Evolutionary conservation across 2,329 filamentous ascomycete species (phyloP).

Genomic region (Talaromyces amestolkiae): DNA sequence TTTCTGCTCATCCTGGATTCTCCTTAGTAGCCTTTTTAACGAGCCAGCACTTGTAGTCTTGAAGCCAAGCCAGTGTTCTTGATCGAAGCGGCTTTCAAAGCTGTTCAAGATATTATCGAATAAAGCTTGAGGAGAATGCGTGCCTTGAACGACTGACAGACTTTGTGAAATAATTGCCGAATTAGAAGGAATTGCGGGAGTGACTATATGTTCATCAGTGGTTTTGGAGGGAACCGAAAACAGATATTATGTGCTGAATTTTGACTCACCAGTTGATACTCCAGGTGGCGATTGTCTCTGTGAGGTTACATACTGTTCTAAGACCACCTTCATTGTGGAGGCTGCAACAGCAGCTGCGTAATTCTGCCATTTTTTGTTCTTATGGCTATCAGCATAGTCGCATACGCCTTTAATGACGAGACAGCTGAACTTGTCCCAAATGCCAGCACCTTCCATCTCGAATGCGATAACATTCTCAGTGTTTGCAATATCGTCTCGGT

Average conservation of each 20-base stretch:
- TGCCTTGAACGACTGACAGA: neutral
- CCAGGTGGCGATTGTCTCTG: neutral
- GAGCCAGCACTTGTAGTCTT: neutral
- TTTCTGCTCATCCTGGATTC: slow-evolving; percentile 8
- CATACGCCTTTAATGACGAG: slow-evolving; percentile 21
- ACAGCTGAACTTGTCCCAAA: slow-evolving; percentile 22
- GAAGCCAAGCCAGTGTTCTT: neutral
- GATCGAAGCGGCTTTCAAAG: neutral
- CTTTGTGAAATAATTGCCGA: neutral
- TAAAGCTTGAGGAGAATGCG: neutral
- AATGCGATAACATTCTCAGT: slow-evolving; percentile 23
- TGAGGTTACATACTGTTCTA: slow-evolving; percentile 7
- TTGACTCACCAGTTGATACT: neutral
- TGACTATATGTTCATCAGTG: neutral
- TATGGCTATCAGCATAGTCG: slow-evolving; percentile 25
- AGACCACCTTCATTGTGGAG: slow-evolving; percentile 14
- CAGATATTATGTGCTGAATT: neutral
- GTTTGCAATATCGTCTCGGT: slow-evolving; percentile 37
- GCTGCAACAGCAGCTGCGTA: slow-evolving; percentile 21
- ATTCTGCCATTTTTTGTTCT: slow-evolving; percentile 23
- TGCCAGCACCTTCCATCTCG: slow-evolving; percentile 26
- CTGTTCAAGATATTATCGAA: neutral
- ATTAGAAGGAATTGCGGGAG: neutral
- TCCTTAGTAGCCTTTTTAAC: neutral
- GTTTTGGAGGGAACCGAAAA: neutral